Evolutionary conservation across 2,329 filamentous ascomycete genomes (phyloP).

Genomic region (Apiospora pterosperma): DNA sequence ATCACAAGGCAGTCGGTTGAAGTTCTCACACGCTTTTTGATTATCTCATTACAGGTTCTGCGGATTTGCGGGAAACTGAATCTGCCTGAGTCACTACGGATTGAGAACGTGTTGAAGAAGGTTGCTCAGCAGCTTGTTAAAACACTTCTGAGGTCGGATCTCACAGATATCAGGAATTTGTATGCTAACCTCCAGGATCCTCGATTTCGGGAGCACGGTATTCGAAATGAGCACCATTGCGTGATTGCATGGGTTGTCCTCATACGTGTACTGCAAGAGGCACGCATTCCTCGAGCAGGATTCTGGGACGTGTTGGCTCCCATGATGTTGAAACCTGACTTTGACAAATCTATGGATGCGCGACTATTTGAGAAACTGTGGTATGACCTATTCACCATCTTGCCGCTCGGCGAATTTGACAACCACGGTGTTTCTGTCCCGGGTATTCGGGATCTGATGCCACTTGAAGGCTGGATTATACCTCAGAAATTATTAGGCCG

Average conservation of each 20-base stretch:
- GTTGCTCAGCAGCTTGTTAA: constrained; percentile 35
- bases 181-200: constrained; percentile 47
- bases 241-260: constrained; percentile 57
- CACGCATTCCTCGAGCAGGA: constrained; percentile 45
- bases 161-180: constrained; percentile 38
- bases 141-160: constrained; percentile 39
- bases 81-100: constrained; percentile 34
- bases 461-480: constrained; percentile 58
- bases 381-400: constrained; percentile 55
- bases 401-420: constrained; percentile 61
- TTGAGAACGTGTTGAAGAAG: constrained; percentile 47
- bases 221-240: constrained; percentile 41
- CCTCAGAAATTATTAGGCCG: constrained; percentile 54
- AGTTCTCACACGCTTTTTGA: constrained; percentile 32
- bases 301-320: constrained; percentile 60
- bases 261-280: constrained; percentile 50
- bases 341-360: constrained; percentile 37
- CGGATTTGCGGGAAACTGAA: constrained; percentile 38
- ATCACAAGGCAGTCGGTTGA: constrained; percentile 31
- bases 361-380: constrained; percentile 53
- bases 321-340: constrained; percentile 33
- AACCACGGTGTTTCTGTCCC: constrained; percentile 45
- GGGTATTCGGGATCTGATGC: constrained; percentile 31
- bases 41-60: constrained; percentile 36
- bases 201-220: constrained; percentile 46